Conservation (phyloP, 2,329 filamentous ascomycete species). For the Exophiala sideris region DNA sequence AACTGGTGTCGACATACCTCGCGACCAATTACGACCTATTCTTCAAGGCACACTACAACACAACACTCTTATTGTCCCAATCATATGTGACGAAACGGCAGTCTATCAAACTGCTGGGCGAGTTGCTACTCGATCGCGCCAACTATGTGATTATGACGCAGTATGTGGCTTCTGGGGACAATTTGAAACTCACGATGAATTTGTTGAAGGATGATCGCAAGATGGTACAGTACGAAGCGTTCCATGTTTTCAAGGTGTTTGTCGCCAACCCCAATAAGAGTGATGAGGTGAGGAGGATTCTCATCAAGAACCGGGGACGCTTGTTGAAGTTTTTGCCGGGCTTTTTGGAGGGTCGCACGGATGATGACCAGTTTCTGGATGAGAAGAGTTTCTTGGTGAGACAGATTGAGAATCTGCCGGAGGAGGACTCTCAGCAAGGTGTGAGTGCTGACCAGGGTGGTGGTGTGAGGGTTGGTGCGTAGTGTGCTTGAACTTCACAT, state of each 20-base stretch:
- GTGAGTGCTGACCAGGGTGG: not conserved
- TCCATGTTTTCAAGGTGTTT: slow-evolving; percentile 99
- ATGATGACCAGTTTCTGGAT: slow-evolving; percentile 97
- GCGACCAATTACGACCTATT: slow-evolving; percentile 88
- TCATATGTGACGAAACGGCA: slow-evolving; percentile 98
- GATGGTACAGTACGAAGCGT: slow-evolving; percentile 99
- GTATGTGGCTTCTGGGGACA: slow-evolving; percentile 91
- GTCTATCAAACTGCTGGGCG: slow-evolving; percentile 93
- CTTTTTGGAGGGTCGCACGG: slow-evolving; percentile 90
- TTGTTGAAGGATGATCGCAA: slow-evolving; percentile 89
- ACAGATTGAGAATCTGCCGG: slow-evolving; percentile 62
- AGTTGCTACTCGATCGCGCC: slow-evolving; percentile 87
- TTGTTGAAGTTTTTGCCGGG: slow-evolving; percentile 83
- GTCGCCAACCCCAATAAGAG: slow-evolving; percentile 98
- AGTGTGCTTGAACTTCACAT: not conserved
- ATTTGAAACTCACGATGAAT: slow-evolving; percentile 98
- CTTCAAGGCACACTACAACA: slow-evolving; percentile 70
- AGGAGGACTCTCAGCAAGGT: slow-evolving; percentile 11
- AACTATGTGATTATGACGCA: slow-evolving; percentile 98
- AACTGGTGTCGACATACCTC: slow-evolving; percentile 82
- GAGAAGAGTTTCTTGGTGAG: slow-evolving; percentile 96
- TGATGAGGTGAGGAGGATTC: slow-evolving; percentile 88
- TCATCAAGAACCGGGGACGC: slow-evolving; percentile 93
- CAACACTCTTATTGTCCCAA: slow-evolving; percentile 79
- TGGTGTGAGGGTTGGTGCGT: slow-evolving; percentile 14